Base-by-base conservation (phyloP, 768 basidiomycete genomes). In the Calocera viscosa region DNA sequence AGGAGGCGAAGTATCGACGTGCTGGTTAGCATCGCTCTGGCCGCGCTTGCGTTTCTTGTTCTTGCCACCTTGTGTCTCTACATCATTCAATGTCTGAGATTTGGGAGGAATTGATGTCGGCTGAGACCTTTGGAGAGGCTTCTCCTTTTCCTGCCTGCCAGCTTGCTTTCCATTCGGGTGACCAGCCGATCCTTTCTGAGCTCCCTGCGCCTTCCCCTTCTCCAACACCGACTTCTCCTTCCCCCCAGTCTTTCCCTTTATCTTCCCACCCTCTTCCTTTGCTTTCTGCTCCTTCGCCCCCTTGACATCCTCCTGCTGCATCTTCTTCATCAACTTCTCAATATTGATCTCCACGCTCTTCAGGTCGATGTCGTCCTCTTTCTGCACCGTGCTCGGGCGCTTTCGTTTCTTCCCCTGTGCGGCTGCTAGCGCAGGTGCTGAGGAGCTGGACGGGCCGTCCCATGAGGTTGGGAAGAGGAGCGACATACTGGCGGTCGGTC, bases 291-390 rank as follows among this genome's bases (percentile, higher is more conserved):
- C 47, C 38, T 53, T 34, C 63, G 64, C 35, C 28, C 49, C 19
- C 41, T 65, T 64, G n/a, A 68, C 53, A 35, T 33, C 33, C 30
- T 39, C 32, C 14, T 28, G 32, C 2, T 69, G 30, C 35, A 65
- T 64, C 32, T 53, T 30, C 22, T 68, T 64, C 35, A 68, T 38
- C 49, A 66, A 49, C 34, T 66, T 68, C 49, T 68, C 68, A 49
- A 68, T 66, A 32, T 68, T 66, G 17, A 53, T 39, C 49, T 53
- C 28, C 16, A 63, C 33, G 33, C 43, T 53, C 47, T 30, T 60
- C 33, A 66, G 34, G 38, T 53, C 53, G 14, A 66, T 35, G 3
- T 24, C 49, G 16, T 66, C 66, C 26, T 49, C 49, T 8, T 34
- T 38, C 16, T n/a, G 19, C 3, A n/a, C 53, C n/a, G 32, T 33